Conservation (phyloP, 1,284 basidiomycete genomes). For the Ustilago lituana region DNA sequence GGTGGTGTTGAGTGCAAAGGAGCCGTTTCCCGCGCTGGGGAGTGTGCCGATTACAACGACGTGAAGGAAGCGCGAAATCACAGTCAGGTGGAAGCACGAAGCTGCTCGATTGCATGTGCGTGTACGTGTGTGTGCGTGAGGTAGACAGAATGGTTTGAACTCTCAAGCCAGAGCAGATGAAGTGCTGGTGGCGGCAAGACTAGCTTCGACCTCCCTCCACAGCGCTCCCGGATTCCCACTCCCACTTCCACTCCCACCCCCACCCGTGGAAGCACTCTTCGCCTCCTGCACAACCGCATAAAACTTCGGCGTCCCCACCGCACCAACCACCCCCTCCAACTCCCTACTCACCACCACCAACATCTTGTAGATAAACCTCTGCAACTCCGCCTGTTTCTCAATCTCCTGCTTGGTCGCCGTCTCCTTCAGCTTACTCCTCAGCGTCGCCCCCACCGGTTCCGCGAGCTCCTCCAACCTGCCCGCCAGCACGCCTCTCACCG, state of each 20-base stretch:
- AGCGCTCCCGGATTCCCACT: conserved; percentile 14
- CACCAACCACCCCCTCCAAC: conserved; percentile 14
- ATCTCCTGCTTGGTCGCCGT: conserved; percentile 93
- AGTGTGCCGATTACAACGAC: conserved; percentile 15
- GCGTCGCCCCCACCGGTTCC: conserved; percentile 81
- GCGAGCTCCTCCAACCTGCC: conserved; percentile 88
- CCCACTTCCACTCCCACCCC: neutral
- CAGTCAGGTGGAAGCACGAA: conserved; percentile 68
- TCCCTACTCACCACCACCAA: conserved; percentile 76
- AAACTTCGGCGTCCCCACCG: conserved; percentile 26
- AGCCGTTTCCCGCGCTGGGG: conserved; percentile 76
- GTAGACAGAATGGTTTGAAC: no score
- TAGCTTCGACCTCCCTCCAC: conserved; percentile 39
- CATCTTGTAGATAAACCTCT: conserved; percentile 85
- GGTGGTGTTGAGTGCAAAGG: conserved; percentile 83
- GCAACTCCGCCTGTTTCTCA: conserved; percentile 89
- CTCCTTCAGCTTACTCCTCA: conserved; percentile 77
- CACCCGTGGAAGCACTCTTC: conserved; percentile 7
- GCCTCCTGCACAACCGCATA: conserved; percentile 27
- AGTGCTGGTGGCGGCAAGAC: conserved; percentile 1
- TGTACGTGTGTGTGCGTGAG: no score
- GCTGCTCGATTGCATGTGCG: no score
- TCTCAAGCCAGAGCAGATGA: no score
- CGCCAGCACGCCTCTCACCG: conserved; percentile 76
- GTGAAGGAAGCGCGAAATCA: neutral